These are phyloP conservation scores for Cladosporium sp. DNA, from an alignment of 2,329 filamentous ascomycete genomes.

Conservation along the genomic window DNA sequence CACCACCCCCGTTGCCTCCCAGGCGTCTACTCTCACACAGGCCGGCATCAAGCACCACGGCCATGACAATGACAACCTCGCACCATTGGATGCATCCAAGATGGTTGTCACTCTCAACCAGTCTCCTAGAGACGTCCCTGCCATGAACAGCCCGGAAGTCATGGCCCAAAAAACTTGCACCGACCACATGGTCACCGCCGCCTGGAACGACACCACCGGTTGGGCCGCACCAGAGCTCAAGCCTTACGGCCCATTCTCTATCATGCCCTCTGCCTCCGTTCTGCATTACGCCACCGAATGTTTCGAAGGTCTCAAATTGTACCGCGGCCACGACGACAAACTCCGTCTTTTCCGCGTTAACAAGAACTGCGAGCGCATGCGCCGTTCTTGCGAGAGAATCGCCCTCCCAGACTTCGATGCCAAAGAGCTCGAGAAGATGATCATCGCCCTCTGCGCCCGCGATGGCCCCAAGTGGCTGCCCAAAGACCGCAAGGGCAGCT, in stretches of 20 bases:
- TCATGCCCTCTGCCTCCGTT: conserved; percentile 74
- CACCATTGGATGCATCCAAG: conserved; percentile 43
- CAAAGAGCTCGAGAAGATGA: conserved; percentile 66
- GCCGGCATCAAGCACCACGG: conserved; percentile 35
- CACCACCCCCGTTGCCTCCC: conserved; percentile 31
- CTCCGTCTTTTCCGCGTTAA: conserved; percentile 72
- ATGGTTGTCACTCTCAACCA: conserved; percentile 39
- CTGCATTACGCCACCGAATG: conserved; percentile 87
- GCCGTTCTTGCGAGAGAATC: conserved; percentile 55
- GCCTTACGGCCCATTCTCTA: conserved; percentile 69
- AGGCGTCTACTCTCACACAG: conserved; percentile 32
- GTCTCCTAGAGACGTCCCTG: conserved; percentile 40
- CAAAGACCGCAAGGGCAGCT: conserved; percentile 59
- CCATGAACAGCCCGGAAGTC: conserved; percentile 35
- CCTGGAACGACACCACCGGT: conserved; percentile 61
- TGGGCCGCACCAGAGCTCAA: conserved; percentile 70
- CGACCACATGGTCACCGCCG: conserved; percentile 80
- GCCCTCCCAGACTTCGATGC: conserved; percentile 69
- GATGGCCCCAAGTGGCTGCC: conserved; percentile 78
- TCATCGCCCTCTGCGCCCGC: conserved; percentile 64
- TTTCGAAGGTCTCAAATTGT: conserved; percentile 78
- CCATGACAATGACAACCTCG: conserved; percentile 20
- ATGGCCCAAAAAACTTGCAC: conserved; percentile 50
- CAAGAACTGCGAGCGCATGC: conserved; percentile 64
- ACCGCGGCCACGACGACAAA: conserved; percentile 63